Conservation (phyloP, 2,329 filamentous ascomycete species). For the Calonectria multiphialidica region DNA sequence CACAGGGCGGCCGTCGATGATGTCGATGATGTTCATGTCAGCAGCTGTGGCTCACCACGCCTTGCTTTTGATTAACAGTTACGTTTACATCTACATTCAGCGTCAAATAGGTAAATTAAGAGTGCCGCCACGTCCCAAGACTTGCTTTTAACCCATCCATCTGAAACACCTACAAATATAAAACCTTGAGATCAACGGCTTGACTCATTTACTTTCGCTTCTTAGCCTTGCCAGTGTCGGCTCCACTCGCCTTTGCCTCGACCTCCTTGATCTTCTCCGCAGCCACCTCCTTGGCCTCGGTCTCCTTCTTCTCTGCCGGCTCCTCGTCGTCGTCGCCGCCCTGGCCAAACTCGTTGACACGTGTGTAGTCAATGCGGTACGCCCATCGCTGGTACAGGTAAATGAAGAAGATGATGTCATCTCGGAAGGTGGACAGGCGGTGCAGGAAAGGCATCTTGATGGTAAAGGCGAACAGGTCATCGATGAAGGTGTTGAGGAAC, state of each 20-base stretch:
- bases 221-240: conserved; percentile 59
- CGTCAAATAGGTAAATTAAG: background rate
- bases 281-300: conserved; percentile 54
- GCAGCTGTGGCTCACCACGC: background rate
- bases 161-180: background rate
- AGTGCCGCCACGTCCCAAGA: background rate
- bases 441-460: conserved; percentile 99
- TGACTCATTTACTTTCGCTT: conserved; percentile 53
- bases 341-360: conserved; percentile 98
- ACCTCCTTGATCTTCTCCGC: conserved; percentile 52
- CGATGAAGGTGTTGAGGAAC: conserved; percentile 98
- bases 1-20: background rate
- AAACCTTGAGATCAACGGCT: background rate
- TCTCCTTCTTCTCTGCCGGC: conserved; percentile 46
- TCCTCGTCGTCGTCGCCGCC: conserved; percentile 81
- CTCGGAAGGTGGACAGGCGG: conserved; percentile 89
- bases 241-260: conserved; percentile 61
- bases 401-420: conserved; percentile 98
- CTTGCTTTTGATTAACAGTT: conserved; percentile 13
- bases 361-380: conserved; percentile 90
- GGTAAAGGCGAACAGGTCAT: conserved; percentile 97
- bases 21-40: background rate
- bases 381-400: conserved; percentile 95
- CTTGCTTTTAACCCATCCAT: conserved; percentile 2
- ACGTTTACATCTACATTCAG: background rate